Conservation (phyloP, 108 stramenopile species). For the Seminavis robusta region DNA sequence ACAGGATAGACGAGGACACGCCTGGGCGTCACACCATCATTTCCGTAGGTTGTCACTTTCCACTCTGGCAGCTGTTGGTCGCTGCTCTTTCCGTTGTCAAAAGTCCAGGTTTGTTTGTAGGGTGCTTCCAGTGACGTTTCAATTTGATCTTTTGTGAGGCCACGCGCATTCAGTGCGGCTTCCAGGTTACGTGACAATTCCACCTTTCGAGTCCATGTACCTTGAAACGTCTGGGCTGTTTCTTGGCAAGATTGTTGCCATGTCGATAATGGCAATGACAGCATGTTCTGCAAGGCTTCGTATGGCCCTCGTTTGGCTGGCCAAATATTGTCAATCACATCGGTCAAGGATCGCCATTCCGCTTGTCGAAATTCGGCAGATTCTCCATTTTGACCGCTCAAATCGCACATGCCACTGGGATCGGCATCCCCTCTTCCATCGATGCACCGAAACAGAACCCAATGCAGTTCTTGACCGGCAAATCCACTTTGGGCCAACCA, state of each 20-base stretch:
- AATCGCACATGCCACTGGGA: constrained; percentile 19
- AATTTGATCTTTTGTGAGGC: constrained; percentile 26
- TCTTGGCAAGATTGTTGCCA: constrained; percentile 44
- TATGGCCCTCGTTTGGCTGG: constrained; percentile 34
- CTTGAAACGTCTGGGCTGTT: constrained; percentile 16
- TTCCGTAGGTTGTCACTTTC: constrained; percentile 32
- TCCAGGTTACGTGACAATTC: constrained; percentile 13
- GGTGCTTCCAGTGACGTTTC: constrained; percentile 14
- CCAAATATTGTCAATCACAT: constrained; percentile 43
- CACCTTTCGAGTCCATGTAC: constrained; percentile 40
- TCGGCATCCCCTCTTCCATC: constrained; percentile 31
- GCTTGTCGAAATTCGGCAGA: constrained; percentile 34
- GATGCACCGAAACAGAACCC: constrained; percentile 46
- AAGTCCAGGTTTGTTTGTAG: constrained; percentile 47
- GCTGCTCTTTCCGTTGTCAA: too few species aligned
- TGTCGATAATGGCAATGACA: constrained; percentile 1
- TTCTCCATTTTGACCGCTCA: constrained; percentile 40
- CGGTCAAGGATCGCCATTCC: constrained; percentile 30
- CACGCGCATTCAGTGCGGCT: constrained; percentile 31
- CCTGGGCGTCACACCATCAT: constrained; percentile 14
- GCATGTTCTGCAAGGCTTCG: constrained; percentile 11
- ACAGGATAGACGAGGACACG: constrained; percentile 34
- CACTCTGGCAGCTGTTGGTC: constrained; percentile 8
- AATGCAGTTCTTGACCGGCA: constrained; percentile 48
- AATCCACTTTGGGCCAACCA: constrained; percentile 42